Base-by-base conservation (phyloP, 2,329 filamentous ascomycete genomes). In the Aaosphaeria pasadenensis region DNA sequence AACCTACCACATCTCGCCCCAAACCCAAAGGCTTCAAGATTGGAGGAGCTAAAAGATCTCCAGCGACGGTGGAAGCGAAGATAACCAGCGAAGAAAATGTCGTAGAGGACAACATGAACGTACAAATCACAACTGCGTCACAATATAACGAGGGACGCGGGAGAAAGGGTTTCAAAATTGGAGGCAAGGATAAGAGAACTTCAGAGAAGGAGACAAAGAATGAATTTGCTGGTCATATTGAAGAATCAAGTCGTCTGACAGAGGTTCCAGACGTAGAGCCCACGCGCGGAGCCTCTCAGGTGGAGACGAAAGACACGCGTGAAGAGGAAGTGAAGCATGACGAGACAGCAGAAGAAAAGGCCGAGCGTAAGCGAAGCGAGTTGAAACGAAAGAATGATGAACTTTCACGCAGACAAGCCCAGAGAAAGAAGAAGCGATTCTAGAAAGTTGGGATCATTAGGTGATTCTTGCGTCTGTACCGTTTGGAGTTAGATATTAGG, bases 351-450 rank as follows among this genome's bases (percentile, higher is more conserved):
- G 71, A 79, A 50, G 75, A 84, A 48, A 76, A 74, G 46, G 81
- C 81, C 3, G 71, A 82, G 51, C 71, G 75, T 46, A 83, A 77
- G 55, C 71, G 82, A 9, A 73, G 78, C 43, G 78, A 82, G 58
- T 60, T 86, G 51, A 84, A 83, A 59, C 71, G 76, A 13, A 79
- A 77, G 57, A 74, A 75, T 30, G 79, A 78, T 54, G 76, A 72
- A 45, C 73, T 75, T 7, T 71, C 63, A 13, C 84, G 79, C 71
- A 85, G 83, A 72, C 66, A 66, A 40, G 60, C 60, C 4, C 62
- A 65, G 35, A 55, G 50, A 7, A 69, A 66, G 51, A 69, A 68
- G 53, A 67, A 61, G 45, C 53, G 64, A 2, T 69, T 70, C 30
- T 69, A 55, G 49, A 30, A 42, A 39, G 29, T 29, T 40, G 11